Evolutionary conservation across 345 rosid species (phyloP).

Genomic region (Eucalyptus dawsonii): DNA sequence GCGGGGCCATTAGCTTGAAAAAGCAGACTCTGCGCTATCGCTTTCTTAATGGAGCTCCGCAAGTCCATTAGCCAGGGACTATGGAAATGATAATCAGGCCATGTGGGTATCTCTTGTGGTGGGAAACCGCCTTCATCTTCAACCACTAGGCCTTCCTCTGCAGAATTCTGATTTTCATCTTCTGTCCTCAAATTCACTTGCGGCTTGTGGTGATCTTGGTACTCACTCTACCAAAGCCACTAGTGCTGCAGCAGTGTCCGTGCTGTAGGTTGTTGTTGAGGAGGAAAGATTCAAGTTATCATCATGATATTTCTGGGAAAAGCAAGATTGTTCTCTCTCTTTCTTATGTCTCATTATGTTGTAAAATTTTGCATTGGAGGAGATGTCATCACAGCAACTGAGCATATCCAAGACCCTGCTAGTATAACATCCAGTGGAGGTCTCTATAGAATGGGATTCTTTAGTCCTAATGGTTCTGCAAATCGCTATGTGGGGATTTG

Average conservation of each 20-base stretch:
- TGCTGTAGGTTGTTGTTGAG: background rate
- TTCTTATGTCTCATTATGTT: background rate
- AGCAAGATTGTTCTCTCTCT: background rate
- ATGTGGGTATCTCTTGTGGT: background rate
- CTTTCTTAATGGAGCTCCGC: background rate
- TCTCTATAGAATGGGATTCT: constrained; percentile 39
- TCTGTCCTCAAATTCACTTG: background rate
- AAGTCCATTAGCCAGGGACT: background rate
- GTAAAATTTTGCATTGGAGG: background rate
- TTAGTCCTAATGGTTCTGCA: constrained; percentile 31
- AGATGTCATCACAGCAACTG: constrained; percentile 18
- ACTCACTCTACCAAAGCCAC: background rate
- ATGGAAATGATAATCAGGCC: background rate
- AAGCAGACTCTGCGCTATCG: background rate
- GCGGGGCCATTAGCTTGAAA: background rate
- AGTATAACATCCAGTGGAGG: constrained; percentile 14
- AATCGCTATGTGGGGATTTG: constrained; percentile 48
- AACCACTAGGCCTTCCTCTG: background rate
- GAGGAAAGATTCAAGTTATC: background rate
- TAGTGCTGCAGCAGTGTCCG: background rate
- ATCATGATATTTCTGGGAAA: background rate
- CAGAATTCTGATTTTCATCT: background rate
- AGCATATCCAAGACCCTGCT: constrained; percentile 21
- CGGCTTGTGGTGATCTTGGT: background rate
- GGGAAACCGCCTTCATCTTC: background rate